Evolutionary conservation across 1,284 basidiomycete genomes (phyloP).

Genomic region (Cystobasidium sp.): DNA sequence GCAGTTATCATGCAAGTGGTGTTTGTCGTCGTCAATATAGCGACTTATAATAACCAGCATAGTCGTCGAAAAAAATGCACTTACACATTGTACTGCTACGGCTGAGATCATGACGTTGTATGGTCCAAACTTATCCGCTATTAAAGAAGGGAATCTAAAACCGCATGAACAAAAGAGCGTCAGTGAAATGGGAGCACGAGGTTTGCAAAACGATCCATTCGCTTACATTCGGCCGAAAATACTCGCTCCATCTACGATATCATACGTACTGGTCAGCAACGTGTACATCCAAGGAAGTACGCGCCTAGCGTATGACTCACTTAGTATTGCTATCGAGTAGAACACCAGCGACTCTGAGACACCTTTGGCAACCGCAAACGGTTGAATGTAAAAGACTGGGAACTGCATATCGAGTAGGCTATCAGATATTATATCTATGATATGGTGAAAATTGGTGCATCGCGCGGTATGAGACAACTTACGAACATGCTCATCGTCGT

Average conservation of each 20-base stretch:
- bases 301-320: neutral
- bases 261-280: neutral
- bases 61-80: neutral
- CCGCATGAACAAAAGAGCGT: neutral
- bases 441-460: neutral
- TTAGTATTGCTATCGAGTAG: constrained; percentile 40
- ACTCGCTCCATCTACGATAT: constrained; percentile 32
- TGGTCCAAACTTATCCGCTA: constrained; percentile 32
- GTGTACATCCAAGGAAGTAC: neutral
- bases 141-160: constrained; percentile 29
- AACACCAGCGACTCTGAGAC: constrained; percentile 24
- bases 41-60: neutral
- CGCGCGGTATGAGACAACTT: neutral
- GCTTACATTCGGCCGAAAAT: constrained; percentile 33
- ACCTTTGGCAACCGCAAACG: constrained; percentile 35
- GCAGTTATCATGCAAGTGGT: neutral
- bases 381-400: constrained; percentile 42
- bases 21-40: neutral
- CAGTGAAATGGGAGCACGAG: neutral
- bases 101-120: constrained; percentile 30
- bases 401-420: neutral
- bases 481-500: constrained; percentile 39
- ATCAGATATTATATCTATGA: neutral
- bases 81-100: constrained; percentile 9
- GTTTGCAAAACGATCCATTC: neutral